Evolutionary conservation across 345 rosid species (phyloP), one percentile per base, ranked within the genome.

Genomic region (Citrus hindsii): DNA sequence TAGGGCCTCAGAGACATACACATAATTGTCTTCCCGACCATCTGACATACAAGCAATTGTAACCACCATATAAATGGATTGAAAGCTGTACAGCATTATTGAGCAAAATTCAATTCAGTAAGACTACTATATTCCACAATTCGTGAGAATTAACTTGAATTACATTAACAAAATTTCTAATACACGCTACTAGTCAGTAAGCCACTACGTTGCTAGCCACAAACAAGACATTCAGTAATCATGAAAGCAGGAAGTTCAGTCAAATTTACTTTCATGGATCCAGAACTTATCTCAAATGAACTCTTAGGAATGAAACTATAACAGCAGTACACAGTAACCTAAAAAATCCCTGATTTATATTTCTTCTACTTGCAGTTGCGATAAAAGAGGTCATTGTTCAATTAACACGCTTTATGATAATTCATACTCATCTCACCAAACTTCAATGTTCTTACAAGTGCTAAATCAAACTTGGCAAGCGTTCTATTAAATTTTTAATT

Each of bases 1-100:
- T 55, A 91, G 83, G 74, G 97, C 98, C 84, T 94, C 98, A 19
- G 86, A 80, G 76, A 86, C 82, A 87, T 88, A 48, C 76, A 96
- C 92, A 79, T 85, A 80, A 79, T 76, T 89, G 84, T 89, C 94
- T 76, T 92, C 90, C 67, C 99, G 87, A 63, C 99, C 99, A 86
- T 92, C 98, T 94, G 91, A 73, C 55, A 61, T 16, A 80, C 75
- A 60, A 77, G 19, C 64, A 74, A 74, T 35, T 53, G 37, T 37
- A 76, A 75, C n/a, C 28, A 22, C 48, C 79, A 73, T 5, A 24
- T 22, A 69, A 64, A 48, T 48, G 53, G 25, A n/a, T 27, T 28
- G 61, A 51, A 67, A 77, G 65, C 1, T 66, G 28, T 51, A 51
- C 30, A 61, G 8, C 22, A 37, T 32, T n/a, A 24, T 53, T 19